Base-by-base conservation (phyloP, 140 eudicot species). In the Oenanthe javanica region DNA sequence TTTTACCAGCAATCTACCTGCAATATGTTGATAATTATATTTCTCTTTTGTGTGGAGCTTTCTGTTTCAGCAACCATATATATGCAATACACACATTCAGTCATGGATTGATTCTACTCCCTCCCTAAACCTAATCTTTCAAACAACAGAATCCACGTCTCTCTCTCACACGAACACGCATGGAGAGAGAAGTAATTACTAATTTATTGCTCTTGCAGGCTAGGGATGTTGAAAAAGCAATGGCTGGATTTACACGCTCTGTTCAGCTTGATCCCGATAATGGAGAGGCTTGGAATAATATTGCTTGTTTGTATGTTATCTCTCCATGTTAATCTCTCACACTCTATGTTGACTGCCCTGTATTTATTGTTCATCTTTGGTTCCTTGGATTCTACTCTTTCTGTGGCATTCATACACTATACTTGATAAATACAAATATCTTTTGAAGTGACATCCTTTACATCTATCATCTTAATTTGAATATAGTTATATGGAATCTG, bases 221-320 rank as follows among this genome's bases (percentile, higher is more conserved):
- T 13, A 83, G 91, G 72, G 97, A 92, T 82, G 77, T 92, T n/a
- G 96, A 89, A 5, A 92, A 89, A 82, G 95, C 99, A 23, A 42
- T 95, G 7, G 93, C 88, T 84, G 97, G 91, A 1, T 95, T 95
- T 78, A 90, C 97, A 31, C 97, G 95, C 21, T 88, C 97, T 6
- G 93, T 95, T 67, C 97, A 90, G 80, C 92, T 95, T 49, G 99
- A 95, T 87, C 99, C 99, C 16, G 97, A 92, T 57, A 90, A 92
- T 74, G 97, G 97, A 76, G 99, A 95, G 88, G 97, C 99, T 42
- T 95, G 99, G 99, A 92, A 92, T 84, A 95, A 95, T 77, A 86
- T 95, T 43, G 99, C 99, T 51, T 95, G 97, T 73, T 82, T 95
- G 84, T 88, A 87, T 48, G 86, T 69, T 72, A 51, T 12, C 57